Evolutionary conservation across 345 rosid genomes (phyloP).

Genomic region (Hevea brasiliensis): DNA sequence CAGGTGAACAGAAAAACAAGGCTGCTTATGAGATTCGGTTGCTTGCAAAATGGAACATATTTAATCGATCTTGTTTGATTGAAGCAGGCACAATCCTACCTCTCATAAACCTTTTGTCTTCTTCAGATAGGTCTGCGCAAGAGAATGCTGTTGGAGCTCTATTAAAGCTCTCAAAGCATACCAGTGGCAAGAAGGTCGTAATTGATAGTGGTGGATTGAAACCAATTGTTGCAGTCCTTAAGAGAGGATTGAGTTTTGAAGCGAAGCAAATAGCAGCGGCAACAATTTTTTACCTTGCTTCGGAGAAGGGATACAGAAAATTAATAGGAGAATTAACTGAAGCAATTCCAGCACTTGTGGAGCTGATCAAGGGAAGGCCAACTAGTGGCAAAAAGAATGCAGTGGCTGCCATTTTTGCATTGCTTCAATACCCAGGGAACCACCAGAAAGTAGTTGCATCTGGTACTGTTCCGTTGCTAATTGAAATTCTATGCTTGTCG

Average conservation of each 20-base stretch:
- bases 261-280: conserved; percentile 68
- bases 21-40: conserved; percentile 66
- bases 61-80: conserved; percentile 56
- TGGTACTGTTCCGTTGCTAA: conserved; percentile 52
- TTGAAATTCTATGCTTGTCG: conserved; percentile 37
- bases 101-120: conserved; percentile 46
- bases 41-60: conserved; percentile 60
- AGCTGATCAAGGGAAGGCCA: conserved; percentile 51
- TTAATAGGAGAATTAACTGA: conserved; percentile 58
- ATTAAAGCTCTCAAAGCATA: conserved; percentile 64
- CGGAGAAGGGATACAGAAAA: conserved; percentile 52
- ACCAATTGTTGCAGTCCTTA: conserved; percentile 50
- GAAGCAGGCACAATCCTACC: conserved; percentile 60
- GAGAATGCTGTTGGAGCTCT: conserved; percentile 66
- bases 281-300: conserved; percentile 62
- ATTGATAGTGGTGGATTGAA: conserved; percentile 58
- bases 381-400: conserved; percentile 66
- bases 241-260: conserved; percentile 55
- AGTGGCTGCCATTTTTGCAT: conserved; percentile 54
- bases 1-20: conserved; percentile 50
- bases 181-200: conserved; percentile 50
- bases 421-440: conserved; percentile 48
- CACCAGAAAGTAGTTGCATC: conserved; percentile 51
- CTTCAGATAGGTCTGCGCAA: conserved; percentile 35
- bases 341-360: conserved; percentile 54